A percentile compares a stretch with the other conserved stretches of the same genome.
These are phyloP conservation scores for Picea abies DNA, from an alignment of 83 land plant species.

Conservation along the genomic window DNA sequence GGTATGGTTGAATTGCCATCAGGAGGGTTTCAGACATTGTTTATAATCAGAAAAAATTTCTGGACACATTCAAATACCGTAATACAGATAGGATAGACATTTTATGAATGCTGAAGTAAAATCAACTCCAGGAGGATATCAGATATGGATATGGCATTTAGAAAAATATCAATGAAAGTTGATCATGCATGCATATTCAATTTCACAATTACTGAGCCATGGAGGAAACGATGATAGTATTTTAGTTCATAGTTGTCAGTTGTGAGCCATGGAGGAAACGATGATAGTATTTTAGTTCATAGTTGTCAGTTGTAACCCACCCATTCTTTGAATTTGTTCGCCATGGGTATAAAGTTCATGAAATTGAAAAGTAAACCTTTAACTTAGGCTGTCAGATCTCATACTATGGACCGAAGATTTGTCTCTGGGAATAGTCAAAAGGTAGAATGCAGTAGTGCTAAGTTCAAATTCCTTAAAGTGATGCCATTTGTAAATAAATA, in stretches of 20 bases:
- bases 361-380: too few relatives aligned
- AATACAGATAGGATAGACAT: not conserved
- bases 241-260: not conserved
- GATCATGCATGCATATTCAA: not conserved
- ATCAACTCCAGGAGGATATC: not conserved
- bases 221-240: not conserved
- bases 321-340: not conserved
- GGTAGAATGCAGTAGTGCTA: not conserved
- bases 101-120: not conserved
- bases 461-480: not conserved
- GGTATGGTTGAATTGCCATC: not conserved
- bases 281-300: not conserved
- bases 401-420: not conserved
- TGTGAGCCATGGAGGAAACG: not conserved
- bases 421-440: not conserved
- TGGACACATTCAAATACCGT: not conserved
- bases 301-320: not conserved
- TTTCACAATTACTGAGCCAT: not conserved
- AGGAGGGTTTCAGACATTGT: not conserved
- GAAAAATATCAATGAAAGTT: not conserved
- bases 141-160: not conserved
- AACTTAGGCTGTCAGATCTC: not conserved
- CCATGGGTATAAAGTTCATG: too few relatives aligned
- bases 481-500: not conserved
- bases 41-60: not conserved